phyloP scores from a whole-genome alignment of 805 yeast species.

The Metschnikowia santaceciliae region DNA sequence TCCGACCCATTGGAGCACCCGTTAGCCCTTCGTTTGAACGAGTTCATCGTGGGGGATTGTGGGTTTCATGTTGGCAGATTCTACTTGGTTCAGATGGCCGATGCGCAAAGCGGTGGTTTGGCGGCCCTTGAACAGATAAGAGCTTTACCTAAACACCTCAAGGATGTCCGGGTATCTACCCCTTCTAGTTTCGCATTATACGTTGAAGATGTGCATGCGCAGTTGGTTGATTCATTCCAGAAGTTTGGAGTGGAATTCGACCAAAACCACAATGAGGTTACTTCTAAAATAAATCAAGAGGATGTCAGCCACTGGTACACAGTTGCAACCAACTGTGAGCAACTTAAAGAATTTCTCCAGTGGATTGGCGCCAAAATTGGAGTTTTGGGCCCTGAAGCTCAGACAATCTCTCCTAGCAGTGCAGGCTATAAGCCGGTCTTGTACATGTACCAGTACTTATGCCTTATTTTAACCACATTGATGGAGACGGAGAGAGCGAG shows the following conservation, averaged over 20 bases:
- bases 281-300: constrained; percentile 5
- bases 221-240: constrained; percentile 26
- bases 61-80: constrained; percentile 41
- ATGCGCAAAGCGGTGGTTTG: constrained; percentile 33
- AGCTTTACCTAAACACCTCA: constrained; percentile 15
- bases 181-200: constrained; percentile 36
- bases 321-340: constrained; percentile 30
- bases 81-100: constrained; percentile 35
- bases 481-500: constrained; percentile 12
- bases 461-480: constrained; percentile 26
- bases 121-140: constrained; percentile 33
- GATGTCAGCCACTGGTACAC: constrained; percentile 28
- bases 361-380: constrained; percentile 24
- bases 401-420: constrained; percentile 17
- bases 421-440: constrained; percentile 25
- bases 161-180: constrained; percentile 10
- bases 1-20: constrained; percentile 35
- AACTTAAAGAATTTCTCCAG: constrained; percentile 26
- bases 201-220: constrained; percentile 37
- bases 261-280: constrained; percentile 27
- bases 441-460: constrained; percentile 28
- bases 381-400: constrained; percentile 2
- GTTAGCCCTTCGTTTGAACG: constrained; percentile 31
- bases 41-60: constrained; percentile 35
- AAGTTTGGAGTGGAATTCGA: constrained; percentile 35